A percentile compares a stretch with the other conserved stretches of the same genome.
Evolutionary conservation across 805 yeast genomes (phyloP).

Genomic region (Zygosaccharomyces siamensis): DNA sequence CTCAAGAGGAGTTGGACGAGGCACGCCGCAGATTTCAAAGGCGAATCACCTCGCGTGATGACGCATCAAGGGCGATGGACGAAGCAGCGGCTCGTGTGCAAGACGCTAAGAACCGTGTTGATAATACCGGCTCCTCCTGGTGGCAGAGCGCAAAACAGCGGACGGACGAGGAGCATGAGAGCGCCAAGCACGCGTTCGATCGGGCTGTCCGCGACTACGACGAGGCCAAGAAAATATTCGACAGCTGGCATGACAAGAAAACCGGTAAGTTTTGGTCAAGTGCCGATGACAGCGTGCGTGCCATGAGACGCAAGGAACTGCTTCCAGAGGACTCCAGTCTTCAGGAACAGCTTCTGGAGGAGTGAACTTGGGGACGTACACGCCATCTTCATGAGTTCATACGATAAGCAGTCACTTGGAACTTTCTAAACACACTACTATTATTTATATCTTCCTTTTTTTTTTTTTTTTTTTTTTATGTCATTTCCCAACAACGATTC

Average conservation of each 20-base stretch:
- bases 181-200: slow-evolving; percentile 30
- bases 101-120: slow-evolving; percentile 36
- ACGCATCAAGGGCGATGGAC: slow-evolving; percentile 36
- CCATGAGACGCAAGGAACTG: slow-evolving; percentile 13
- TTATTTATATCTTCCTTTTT: too few relatives aligned
- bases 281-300: slow-evolving; percentile 25
- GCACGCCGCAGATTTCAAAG: slow-evolving; percentile 34
- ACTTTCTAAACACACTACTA: too few relatives aligned
- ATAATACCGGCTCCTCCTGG: slow-evolving; percentile 36
- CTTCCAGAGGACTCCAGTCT: slow-evolving; percentile 7
- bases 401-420: too few relatives aligned
- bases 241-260: slow-evolving; percentile 31
- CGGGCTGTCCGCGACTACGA: slow-evolving; percentile 33
- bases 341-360: slow-evolving; percentile 15
- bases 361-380: not conserved
- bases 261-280: slow-evolving; percentile 31
- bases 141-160: slow-evolving; percentile 38
- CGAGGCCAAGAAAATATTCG: slow-evolving; percentile 19
- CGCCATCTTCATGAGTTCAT: too few relatives aligned
- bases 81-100: slow-evolving; percentile 31
- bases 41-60: slow-evolving; percentile 34
- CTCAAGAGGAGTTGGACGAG: slow-evolving; percentile 41
- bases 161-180: slow-evolving; percentile 33
- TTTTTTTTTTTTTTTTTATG: not conserved
- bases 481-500: not conserved